phyloP scores from a whole-genome alignment of 2,329 filamentous ascomycete genomes.

The Coniochaeta sp. region DNA sequence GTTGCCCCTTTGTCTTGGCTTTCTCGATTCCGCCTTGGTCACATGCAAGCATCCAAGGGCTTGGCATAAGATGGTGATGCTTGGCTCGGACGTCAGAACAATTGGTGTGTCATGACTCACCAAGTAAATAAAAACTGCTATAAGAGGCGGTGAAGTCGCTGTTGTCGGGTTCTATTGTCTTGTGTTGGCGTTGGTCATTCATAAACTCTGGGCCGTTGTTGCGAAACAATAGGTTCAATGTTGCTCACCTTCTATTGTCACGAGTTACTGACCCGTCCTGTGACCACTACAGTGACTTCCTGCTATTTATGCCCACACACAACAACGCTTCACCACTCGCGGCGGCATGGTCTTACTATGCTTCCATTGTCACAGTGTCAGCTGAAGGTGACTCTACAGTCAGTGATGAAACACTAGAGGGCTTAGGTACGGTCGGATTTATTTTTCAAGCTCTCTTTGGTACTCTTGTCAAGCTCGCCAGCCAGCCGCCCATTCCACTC shows the following conservation, averaged over 20 bases:
- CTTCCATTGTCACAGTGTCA: slow-evolving; percentile 80
- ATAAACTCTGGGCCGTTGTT: neutral
- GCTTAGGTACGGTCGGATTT: slow-evolving; percentile 80
- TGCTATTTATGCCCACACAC: slow-evolving; percentile 73
- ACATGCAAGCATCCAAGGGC: neutral
- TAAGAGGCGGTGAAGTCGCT: neutral
- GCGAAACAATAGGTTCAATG: neutral
- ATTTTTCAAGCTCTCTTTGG: slow-evolving; percentile 70
- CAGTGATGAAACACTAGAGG: slow-evolving; percentile 83
- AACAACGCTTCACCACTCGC: slow-evolving; percentile 64
- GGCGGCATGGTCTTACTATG: slow-evolving; percentile 85
- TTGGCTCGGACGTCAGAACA: neutral
- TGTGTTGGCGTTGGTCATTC: neutral
- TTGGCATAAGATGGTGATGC: neutral
- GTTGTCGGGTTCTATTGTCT: neutral
- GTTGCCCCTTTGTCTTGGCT: neutral
- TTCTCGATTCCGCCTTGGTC: slow-evolving; percentile 6
- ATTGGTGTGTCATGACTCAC: neutral
- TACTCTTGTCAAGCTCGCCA: slow-evolving; percentile 62
- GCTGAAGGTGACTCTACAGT: slow-evolving; percentile 91
- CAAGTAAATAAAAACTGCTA: neutral
- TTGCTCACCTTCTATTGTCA: neutral
- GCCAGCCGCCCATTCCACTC: slow-evolving; percentile 13
- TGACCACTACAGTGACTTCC: slow-evolving; percentile 63
- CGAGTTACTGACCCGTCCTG: slow-evolving; percentile 1